Evolutionary conservation across 306 rosid species (phyloP), one percentile per base, ranked within the genome.

Genomic region (Arachis stenosperma): DNA sequence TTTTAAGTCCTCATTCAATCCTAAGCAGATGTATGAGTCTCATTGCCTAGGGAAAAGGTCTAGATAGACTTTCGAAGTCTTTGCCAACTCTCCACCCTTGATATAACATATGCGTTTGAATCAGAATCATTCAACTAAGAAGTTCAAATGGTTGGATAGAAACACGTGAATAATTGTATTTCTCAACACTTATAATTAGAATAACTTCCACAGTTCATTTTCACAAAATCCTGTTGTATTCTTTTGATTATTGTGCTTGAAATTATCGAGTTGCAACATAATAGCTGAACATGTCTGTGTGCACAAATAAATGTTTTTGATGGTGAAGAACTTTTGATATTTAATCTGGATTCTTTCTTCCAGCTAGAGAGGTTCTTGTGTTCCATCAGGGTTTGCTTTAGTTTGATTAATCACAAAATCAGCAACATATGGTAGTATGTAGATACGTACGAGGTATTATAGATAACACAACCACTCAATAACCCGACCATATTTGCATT

Each of bases 401-500:
- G 30, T 73, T 53, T 70, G 14, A 51, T 73, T 58, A 58, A 67
- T 48, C 5, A 9, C n/a, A 48, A 50, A 48, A 36, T 58, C 52
- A 65, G 70, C 59, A 67, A 42, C 39, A 42, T 68, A 42, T 63
- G 36, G 37, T 33, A 33, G 4, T 33, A 2, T 33, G 37, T 50
- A 10, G 67, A 7, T 36, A 4, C 11, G 6, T 10, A 13, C 9
- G 6, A 15, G 48, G 51, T 73, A 36, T 61, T 61, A 22, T 9
- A 13, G 54, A 59, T 69, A 64, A 44, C 67, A 62, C 13, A 68
- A 63, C 62, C 50, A 55, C 59, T 41, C 41, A 14, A 55, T 56
- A 53, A 33, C 43, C 58, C 9, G 30, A 43, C 53, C 17, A 71
- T 59, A 56, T 73, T 61, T 79, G 9, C 75, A 59, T 69, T 33